These are phyloP conservation scores for Trichoderma sp. DNA, from an alignment of 2,329 filamentous ascomycete species.

Conservation along the genomic window DNA sequence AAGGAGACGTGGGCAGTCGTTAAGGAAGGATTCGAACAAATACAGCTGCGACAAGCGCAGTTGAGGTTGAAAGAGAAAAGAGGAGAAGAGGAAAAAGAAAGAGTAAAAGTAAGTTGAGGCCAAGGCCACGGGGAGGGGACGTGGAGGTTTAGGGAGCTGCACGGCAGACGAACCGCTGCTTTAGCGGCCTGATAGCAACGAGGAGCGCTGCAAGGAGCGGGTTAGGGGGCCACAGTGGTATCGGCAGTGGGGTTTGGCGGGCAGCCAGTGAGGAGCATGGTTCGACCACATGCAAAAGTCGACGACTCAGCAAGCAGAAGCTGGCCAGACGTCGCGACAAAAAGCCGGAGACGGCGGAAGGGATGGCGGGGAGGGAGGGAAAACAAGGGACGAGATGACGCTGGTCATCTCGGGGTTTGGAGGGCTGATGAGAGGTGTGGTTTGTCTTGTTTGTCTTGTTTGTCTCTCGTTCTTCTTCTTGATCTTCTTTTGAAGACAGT, in stretches of 20 bases:
- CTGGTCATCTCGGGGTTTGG: neutral
- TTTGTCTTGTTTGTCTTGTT: neutral
- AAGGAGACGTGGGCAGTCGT: slow-evolving; percentile 13
- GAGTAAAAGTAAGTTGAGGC: neutral
- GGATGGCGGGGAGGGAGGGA: neutral
- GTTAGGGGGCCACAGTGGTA: slow-evolving; percentile 7
- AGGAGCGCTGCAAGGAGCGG: slow-evolving; percentile 8
- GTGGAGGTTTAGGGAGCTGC: neutral
- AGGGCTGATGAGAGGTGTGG: neutral
- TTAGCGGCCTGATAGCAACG: neutral
- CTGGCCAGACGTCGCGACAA: neutral
- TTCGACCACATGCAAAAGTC: slow-evolving; percentile 10
- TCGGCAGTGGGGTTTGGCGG: neutral
- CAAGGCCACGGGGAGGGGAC: neutral
- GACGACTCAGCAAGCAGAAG: neutral
- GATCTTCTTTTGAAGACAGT: no score
- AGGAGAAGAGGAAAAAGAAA: neutral
- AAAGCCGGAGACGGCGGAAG: neutral
- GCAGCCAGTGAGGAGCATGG: neutral
- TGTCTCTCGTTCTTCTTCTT: neutral
- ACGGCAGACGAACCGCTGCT: slow-evolving; percentile 1
- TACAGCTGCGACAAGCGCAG: slow-evolving; percentile 16
- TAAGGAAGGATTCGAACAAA: neutral
- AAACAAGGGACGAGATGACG: neutral
- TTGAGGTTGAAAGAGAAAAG: neutral